Evolutionary conservation across 2,329 filamentous ascomycete genomes (phyloP), one percentile per base, ranked within the genome.

Genomic region (Ceratocystis papillata): DNA sequence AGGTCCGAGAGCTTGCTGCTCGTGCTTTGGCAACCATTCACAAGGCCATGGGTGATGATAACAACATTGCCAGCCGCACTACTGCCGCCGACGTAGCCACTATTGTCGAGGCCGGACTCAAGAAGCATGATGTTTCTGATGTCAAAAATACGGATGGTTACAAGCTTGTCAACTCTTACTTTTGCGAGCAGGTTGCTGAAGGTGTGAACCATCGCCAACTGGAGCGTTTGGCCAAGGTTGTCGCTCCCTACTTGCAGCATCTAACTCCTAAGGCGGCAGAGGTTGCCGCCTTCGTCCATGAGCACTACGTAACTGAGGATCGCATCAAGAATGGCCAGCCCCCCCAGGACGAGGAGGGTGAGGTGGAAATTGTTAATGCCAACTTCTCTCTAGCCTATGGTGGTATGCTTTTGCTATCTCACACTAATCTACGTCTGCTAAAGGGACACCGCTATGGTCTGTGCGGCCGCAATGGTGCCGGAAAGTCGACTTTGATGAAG

Each of bases 401-500:
- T 75, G 94, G 94, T 73, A 97, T 96, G 92, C 84, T 99, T 70
- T 80, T 99, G 69, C 83, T 99, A 25, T 96, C 91, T 4, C 94
- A 97, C 79, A 96, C 94, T 70, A 97, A 96, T 75, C 81, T 99
- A 55, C 87, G 91, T 53, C 85, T 99, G 7, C 83, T 97, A 72
- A 96, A 97, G 80, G 94, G 94, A 67, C 94, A 97, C 77, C 88
- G 94, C 67, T 99, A 99, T 74, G 94, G 94, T 75, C 88, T 99
- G 20, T 96, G 93, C 73, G 94, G 94, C 72, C 89, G 93, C 72
- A 99, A 99, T 75, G 94, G 94, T 79, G 91, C 92, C 67, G 94
- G 94, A 74, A 99, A 99, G 79, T 97, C 94, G n/a, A 99, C 94
- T 1, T 83, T 99, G 67, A 97, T 99, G 94, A 89, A 90, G 74